Percentiles rank a stretch among this genome's conserved stretches.
These are phyloP conservation scores for Sporothrix phasma DNA, from an alignment of 2,329 filamentous ascomycete species.

Conservation along the genomic window DNA sequence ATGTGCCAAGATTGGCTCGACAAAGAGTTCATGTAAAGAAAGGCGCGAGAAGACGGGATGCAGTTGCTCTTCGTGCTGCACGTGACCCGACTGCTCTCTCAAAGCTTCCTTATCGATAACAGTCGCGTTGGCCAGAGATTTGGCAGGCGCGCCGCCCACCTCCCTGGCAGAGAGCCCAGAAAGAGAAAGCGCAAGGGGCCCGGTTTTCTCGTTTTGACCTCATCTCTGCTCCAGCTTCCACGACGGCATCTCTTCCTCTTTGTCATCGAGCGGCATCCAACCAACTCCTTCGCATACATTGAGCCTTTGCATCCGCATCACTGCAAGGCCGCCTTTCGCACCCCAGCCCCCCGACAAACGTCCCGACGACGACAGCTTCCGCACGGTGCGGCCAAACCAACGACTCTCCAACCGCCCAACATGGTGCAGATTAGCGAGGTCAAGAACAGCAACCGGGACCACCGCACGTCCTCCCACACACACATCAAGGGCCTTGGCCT, in stretches of 20 bases:
- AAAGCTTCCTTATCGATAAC: conserved; percentile 16
- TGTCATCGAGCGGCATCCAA: background rate
- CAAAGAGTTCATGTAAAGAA: too few species aligned
- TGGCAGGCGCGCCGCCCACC: conserved; percentile 16
- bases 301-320: background rate
- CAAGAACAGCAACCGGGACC: conserved; percentile 88
- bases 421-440: conserved; percentile 93
- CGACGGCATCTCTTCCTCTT: background rate
- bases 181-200: background rate
- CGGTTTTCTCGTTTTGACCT: conserved; percentile 3
- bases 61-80: background rate
- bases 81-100: background rate
- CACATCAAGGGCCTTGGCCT: conserved; percentile 95
- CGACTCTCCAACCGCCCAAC: conserved; percentile 26
- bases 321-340: background rate
- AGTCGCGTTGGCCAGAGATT: conserved; percentile 15
- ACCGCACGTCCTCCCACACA: conserved; percentile 90
- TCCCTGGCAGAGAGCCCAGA: background rate
- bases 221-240: background rate
- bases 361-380: background rate
- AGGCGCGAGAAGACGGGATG: background rate
- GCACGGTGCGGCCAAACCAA: background rate
- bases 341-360: background rate
- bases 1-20: too few species aligned
- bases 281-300: background rate